Percentiles rank a stretch among this genome's conserved stretches.
Conservation (phyloP, 306 rosid genomes). For the Arachis hypogaea region DNA sequence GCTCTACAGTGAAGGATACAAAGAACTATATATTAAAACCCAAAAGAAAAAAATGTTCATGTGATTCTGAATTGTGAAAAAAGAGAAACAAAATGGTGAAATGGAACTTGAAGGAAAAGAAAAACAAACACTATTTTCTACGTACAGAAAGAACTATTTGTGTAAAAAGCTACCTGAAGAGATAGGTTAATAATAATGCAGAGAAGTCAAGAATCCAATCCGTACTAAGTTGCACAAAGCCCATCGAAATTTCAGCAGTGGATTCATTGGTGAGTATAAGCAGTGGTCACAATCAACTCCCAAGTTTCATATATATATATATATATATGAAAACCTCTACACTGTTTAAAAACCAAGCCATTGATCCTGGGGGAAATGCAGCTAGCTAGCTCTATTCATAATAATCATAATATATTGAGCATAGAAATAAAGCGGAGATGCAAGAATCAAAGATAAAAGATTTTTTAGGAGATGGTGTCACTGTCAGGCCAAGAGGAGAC, state of each 20-base stretch:
- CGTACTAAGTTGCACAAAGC: slow-evolving; percentile 42
- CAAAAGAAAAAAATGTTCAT: background rate
- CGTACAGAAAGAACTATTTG: slow-evolving; percentile 41
- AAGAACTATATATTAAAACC: background rate
- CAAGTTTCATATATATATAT: slow-evolving; percentile 27
- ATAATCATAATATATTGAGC: too few species aligned
- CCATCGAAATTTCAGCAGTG: slow-evolving; percentile 37
- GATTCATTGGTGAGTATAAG: slow-evolving; percentile 41
- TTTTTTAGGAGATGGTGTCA: slow-evolving; percentile 19
- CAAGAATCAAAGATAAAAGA: slow-evolving; percentile 27
- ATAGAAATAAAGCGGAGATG: slow-evolving; percentile 24
- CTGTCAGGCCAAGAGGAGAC: too few species aligned
- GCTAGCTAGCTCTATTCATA: background rate
- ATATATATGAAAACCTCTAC: slow-evolving; percentile 9
- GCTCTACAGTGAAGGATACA: slow-evolving; percentile 33
- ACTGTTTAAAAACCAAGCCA: slow-evolving; percentile 13
- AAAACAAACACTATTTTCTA: background rate
- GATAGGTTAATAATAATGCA: slow-evolving; percentile 39
- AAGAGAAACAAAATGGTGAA: slow-evolving; percentile 25
- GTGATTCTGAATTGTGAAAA: slow-evolving; percentile 15
- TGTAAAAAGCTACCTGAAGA: slow-evolving; percentile 47
- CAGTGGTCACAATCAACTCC: slow-evolving; percentile 51
- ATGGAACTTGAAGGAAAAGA: slow-evolving; percentile 21
- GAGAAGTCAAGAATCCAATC: slow-evolving; percentile 50
- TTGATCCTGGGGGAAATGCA: slow-evolving; percentile 26